A percentile compares a stretch with the other conserved stretches of the same genome.
phyloP scores from a whole-genome alignment of 495 filamentous ascomycete species.

The Aspergillus incahuasiensis region DNA sequence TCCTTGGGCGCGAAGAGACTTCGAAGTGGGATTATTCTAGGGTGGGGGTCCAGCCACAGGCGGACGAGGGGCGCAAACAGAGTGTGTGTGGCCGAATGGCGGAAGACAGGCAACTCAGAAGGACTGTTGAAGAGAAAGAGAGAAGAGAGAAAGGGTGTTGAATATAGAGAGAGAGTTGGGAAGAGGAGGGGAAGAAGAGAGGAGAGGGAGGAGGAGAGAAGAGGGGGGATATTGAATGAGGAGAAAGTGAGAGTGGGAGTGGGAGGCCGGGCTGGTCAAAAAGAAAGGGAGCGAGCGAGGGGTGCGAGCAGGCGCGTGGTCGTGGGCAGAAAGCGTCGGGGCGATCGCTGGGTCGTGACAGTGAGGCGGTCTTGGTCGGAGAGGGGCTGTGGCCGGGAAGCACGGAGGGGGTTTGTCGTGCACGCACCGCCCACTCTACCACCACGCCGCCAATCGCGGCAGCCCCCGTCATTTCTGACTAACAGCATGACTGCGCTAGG shows the following conservation, averaged over 20 bases:
- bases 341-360: slow-evolving; percentile 27
- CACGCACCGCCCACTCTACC: slow-evolving; percentile 17
- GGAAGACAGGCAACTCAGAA: slow-evolving; percentile 28
- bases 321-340: slow-evolving; percentile 23
- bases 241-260: slow-evolving; percentile 21
- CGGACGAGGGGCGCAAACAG: slow-evolving; percentile 30
- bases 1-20: slow-evolving; percentile 39
- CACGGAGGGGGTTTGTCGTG: slow-evolving; percentile 15
- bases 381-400: slow-evolving; percentile 22
- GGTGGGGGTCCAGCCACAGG: slow-evolving; percentile 50
- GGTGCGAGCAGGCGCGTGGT: slow-evolving; percentile 18
- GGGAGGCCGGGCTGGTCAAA: slow-evolving; percentile 28
- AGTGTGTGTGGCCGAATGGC: slow-evolving; percentile 21
- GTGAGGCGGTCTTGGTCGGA: slow-evolving; percentile 24
- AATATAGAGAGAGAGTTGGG: slow-evolving; percentile 10
- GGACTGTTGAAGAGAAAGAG: slow-evolving; percentile 26
- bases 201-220: slow-evolving; percentile 20
- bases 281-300: slow-evolving; percentile 21
- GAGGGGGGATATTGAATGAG: slow-evolving; percentile 27
- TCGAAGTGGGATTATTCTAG: slow-evolving; percentile 34
- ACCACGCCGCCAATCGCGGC: slow-evolving; percentile 15
- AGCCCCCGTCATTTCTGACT: slow-evolving; percentile 16
- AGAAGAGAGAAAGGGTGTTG: slow-evolving; percentile 31
- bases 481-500: slow-evolving; percentile 16
- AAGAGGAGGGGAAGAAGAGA: slow-evolving; percentile 20